A percentile compares a stretch with the other conserved stretches of the same genome.
These are phyloP conservation scores for Musa troglodytarum DNA, from an alignment of 176 grass and related monocot genomes.

Conservation along the genomic window DNA sequence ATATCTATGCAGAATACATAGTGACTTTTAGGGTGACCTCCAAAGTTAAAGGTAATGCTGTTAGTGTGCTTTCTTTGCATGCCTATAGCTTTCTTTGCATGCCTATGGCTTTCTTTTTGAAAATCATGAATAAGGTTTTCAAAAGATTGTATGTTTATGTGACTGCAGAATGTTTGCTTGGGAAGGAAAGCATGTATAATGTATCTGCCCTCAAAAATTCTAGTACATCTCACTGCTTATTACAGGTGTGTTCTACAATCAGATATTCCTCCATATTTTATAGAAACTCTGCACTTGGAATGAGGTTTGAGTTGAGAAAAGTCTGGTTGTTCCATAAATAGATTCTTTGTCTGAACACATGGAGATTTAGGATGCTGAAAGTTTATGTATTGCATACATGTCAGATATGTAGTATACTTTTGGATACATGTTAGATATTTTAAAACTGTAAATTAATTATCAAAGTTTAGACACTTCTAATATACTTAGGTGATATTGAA, in stretches of 20 bases:
- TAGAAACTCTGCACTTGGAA: neutral
- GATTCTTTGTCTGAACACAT: no score
- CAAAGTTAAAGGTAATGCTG: slow-evolving; percentile 53
- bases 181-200: slow-evolving; percentile 45
- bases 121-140: slow-evolving; percentile 7
- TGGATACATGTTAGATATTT: neutral
- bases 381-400: no score
- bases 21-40: slow-evolving; percentile 74
- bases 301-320: neutral
- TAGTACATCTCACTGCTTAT: slow-evolving; percentile 32
- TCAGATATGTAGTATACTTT: neutral
- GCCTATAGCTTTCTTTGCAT: slow-evolving; percentile 5
- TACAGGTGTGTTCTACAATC: slow-evolving; percentile 37
- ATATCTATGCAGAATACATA: slow-evolving; percentile 88
- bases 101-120: neutral
- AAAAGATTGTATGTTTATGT: slow-evolving; percentile 21
- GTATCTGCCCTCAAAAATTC: slow-evolving; percentile 58
- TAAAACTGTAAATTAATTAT: no score
- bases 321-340: no score
- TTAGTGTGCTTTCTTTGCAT: slow-evolving; percentile 3
- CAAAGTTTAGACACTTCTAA: no score
- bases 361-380: no score
- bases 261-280: neutral
- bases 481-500: no score
- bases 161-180: slow-evolving; percentile 47